phyloP scores from a whole-genome alignment of 306 rosid genomes.

The Potentilla sterilis region DNA sequence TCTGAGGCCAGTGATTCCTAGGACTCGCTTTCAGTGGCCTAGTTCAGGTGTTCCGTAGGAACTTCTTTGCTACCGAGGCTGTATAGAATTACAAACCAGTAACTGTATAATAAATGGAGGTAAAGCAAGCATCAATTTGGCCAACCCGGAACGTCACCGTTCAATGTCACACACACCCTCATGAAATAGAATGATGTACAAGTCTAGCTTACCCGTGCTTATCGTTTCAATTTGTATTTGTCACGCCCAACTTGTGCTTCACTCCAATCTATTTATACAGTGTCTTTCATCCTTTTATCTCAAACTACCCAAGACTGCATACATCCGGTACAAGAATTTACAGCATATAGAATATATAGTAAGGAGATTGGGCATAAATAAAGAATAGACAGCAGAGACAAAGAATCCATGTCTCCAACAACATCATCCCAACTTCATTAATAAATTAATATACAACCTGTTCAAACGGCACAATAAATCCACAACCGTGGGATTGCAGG shows the following conservation, averaged over 20 bases:
- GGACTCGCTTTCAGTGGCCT: not conserved
- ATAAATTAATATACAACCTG: not conserved
- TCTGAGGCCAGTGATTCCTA: not conserved
- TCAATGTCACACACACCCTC: not conserved
- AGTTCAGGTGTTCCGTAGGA: not conserved
- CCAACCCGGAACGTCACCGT: not conserved
- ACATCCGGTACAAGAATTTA: no score
- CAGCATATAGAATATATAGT: no score
- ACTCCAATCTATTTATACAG: no score
- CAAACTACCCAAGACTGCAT: not conserved
- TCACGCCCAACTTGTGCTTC: not conserved
- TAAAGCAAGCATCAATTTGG: conserved; percentile 18
- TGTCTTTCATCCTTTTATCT: not conserved
- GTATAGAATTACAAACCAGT: not conserved
- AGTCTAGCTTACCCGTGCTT: not conserved
- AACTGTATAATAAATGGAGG: not conserved
- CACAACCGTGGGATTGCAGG: not conserved
- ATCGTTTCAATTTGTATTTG: not conserved
- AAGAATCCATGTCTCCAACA: not conserved
- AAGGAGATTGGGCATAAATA: no score
- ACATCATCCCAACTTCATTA: not conserved
- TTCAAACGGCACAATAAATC: not conserved
- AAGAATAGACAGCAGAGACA: not conserved
- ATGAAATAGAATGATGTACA: not conserved
- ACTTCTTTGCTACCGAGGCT: not conserved